Conservation (phyloP, 768 basidiomycete genomes). For the Rhizopogon vinicolor region DNA sequence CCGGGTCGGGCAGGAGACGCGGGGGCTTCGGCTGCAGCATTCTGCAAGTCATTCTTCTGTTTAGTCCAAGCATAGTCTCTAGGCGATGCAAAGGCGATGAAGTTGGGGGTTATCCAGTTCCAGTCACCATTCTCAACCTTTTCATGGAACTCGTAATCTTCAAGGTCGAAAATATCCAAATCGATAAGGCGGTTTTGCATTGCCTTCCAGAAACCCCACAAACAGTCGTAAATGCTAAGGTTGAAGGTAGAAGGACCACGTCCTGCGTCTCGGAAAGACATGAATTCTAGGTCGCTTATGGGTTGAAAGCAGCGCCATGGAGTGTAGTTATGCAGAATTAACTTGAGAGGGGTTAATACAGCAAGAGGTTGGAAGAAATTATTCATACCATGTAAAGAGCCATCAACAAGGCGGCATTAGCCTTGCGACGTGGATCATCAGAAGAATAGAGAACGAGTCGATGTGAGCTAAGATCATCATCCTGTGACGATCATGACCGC, state of each 20-base stretch:
- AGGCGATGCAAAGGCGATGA: constrained; percentile 93
- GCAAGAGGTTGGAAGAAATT: constrained; percentile 3
- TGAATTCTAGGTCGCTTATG: constrained; percentile 87
- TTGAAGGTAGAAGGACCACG: constrained; percentile 90
- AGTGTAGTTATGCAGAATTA: constrained; percentile 86
- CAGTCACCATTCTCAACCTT: constrained; percentile 95
- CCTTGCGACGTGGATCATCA: constrained; percentile 80
- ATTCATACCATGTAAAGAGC: constrained; percentile 83
- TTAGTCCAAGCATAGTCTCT: constrained; percentile 80
- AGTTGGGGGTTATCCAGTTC: constrained; percentile 92
- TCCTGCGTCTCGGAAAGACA: constrained; percentile 95
- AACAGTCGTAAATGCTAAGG: constrained; percentile 88
- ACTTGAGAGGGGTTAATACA: constrained; percentile 42
- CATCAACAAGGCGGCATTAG: constrained; percentile 93
- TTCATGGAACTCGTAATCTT: constrained; percentile 92
- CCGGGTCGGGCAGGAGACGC: constrained; percentile 24
- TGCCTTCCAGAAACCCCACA: constrained; percentile 85
- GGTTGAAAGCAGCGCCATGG: constrained; percentile 97
- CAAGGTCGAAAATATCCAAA: constrained; percentile 89
- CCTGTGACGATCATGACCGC: constrained; percentile 40
- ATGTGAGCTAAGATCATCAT: constrained; percentile 66
- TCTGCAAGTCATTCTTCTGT: constrained; percentile 60
- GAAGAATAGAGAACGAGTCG: constrained; percentile 87
- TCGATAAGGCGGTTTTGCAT: constrained; percentile 92
- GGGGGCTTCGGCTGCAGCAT: constrained; percentile 19